Evolutionary conservation across 495 filamentous ascomycete genomes (phyloP), one percentile per base, ranked within the genome.

Genomic region (Hyaloscypha finlandica): DNA sequence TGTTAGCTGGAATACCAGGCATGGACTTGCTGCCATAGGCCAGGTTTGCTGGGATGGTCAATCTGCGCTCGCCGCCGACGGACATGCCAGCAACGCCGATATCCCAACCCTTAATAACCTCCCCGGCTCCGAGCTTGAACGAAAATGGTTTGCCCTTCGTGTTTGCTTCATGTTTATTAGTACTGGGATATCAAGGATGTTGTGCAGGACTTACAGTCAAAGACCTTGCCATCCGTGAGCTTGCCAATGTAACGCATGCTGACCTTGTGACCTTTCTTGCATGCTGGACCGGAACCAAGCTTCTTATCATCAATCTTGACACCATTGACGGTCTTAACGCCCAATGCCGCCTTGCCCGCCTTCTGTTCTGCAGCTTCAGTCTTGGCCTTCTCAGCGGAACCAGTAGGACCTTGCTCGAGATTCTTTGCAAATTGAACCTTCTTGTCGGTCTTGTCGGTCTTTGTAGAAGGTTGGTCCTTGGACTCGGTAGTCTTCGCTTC

Each of bases 61-160:
- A 85, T 61, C 95, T 87, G 69, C 95, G 92, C 85, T 98, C 96
- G 66, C 92, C 93, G 77, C 95, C 93, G 65, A 91, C 87, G 61
- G 89, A 81, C 93, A 99, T 97, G 75, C 95, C 95, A 65, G 83
- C 84, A 68, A 99, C 80, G 77, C 95, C 95, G 68, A 97, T 87
- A 76, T 99, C 96, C 95, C 94, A 97, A 71, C 95, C 95, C 85
- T 96, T 94, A 82, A 99, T 98, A 70, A 99, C 95, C 75, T 97
- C 92, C 65, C 93, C 93, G 76, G 86, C 86, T 70, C 96, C 95
- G 59, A 97, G 85, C 79, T 92, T 94, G 88, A 98, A 97, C 71
- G 82, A 85, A 81, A 99, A 99, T 22, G 96, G 94, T 80, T 94
- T 90, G 70, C 95, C 95, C 82, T 94, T 97, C 84, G 97, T 98